phyloP scores from a whole-genome alignment of 108 stramenopile genomes.

The Cyclotella distinguenda region DNA sequence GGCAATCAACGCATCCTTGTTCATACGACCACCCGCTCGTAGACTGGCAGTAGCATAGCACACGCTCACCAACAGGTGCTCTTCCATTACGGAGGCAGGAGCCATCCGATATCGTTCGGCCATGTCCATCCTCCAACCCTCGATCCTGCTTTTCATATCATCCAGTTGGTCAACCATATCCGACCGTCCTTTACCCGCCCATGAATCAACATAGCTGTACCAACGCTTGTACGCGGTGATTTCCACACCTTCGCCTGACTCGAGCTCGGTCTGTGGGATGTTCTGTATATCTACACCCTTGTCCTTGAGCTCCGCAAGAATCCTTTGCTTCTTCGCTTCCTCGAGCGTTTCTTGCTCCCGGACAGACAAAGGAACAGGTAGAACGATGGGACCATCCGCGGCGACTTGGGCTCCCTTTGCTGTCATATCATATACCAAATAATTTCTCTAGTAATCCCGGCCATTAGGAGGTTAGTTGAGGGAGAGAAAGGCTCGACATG shows the following conservation, averaged over 20 bases:
- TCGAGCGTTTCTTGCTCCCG: constrained; percentile 58
- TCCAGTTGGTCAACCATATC: constrained; percentile 57
- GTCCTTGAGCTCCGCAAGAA: constrained; percentile 47
- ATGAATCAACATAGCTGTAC: constrained; percentile 51
- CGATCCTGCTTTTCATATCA: constrained; percentile 54
- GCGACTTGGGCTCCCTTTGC: constrained; percentile 42
- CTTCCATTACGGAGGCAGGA: constrained; percentile 68
- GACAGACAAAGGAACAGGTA: constrained; percentile 71
- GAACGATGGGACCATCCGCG: constrained; percentile 40
- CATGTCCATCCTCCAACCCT: constrained; percentile 63
- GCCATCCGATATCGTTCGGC: constrained; percentile 62
- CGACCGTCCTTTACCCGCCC: constrained; percentile 35
- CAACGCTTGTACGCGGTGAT: constrained; percentile 69
- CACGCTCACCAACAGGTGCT: constrained; percentile 55
- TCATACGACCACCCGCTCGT: constrained; percentile 40
- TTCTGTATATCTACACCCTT: constrained; percentile 55
- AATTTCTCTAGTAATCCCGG: neutral
- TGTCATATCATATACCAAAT: constrained; percentile 43
- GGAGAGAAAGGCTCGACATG: constrained; percentile 16
- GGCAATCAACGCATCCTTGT: constrained; percentile 47
- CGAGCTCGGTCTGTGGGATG: constrained; percentile 66
- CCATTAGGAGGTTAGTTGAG: neutral
- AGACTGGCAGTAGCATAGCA: constrained; percentile 64
- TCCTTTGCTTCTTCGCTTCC: constrained; percentile 47
- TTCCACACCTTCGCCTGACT: constrained; percentile 73